A percentile compares a stretch with the other conserved stretches of the same genome.
These are phyloP conservation scores for Calonectria montana DNA, from an alignment of 2,329 filamentous ascomycete species.

Conservation along the genomic window DNA sequence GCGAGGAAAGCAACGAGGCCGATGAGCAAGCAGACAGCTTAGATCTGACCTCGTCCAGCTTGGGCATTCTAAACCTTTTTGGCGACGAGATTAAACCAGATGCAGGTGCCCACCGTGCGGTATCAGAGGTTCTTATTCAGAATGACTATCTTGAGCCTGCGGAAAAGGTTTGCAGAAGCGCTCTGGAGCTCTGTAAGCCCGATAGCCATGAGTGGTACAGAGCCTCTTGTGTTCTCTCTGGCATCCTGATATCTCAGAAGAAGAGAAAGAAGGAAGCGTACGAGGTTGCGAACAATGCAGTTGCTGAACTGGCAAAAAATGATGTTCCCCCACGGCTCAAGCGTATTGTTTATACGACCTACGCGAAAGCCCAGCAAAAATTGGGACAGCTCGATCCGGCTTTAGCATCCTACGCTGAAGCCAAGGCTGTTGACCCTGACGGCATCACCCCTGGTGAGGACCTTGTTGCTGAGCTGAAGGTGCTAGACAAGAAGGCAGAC, in stretches of 20 bases:
- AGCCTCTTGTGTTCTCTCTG: neutral
- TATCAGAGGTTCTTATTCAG: neutral
- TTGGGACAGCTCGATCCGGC: neutral
- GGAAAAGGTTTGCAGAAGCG: neutral
- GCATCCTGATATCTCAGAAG: neutral
- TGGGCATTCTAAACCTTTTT: neutral
- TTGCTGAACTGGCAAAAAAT: neutral
- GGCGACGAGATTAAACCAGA: neutral
- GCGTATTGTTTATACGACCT: neutral
- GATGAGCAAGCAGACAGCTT: neutral
- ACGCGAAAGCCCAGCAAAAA: neutral
- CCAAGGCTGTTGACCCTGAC: constrained; percentile 7
- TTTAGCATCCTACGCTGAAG: neutral
- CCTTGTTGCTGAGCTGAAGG: constrained; percentile 34
- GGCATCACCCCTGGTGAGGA: constrained; percentile 30
- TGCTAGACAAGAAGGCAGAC: constrained; percentile 28
- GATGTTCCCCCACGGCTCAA: neutral
- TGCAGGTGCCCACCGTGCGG: neutral
- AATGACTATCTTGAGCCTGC: neutral
- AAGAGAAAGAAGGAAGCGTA: neutral
- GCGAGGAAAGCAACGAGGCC: neutral
- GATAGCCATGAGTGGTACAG: neutral
- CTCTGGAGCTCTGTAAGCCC: neutral
- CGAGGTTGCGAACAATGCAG: neutral
- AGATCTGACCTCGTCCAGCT: neutral